Percentiles rank a stretch among this genome's conserved stretches.
These are phyloP conservation scores for Cryphonectria radicalis DNA, from an alignment of 2,329 filamentous ascomycete species.

Conservation along the genomic window DNA sequence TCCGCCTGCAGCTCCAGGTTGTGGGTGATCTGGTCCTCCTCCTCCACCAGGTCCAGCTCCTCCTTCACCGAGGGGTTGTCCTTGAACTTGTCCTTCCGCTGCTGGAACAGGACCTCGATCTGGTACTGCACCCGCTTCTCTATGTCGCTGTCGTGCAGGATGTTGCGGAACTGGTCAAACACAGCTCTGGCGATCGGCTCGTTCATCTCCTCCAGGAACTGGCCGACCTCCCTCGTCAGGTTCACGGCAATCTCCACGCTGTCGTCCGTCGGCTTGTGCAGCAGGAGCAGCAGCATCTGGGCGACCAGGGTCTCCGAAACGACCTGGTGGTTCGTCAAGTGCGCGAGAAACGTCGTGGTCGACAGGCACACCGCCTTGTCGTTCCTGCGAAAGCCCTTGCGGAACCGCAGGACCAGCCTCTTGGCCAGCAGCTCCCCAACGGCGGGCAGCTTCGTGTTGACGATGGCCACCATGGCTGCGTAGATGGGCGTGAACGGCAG, in stretches of 20 bases:
- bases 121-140: constrained; percentile 99
- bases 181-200: constrained; percentile 83
- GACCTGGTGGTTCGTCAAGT: constrained; percentile 95
- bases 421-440: constrained; percentile 90
- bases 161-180: constrained; percentile 94
- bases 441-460: constrained; percentile 95
- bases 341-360: constrained; percentile 91
- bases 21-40: constrained; percentile 98
- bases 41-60: constrained; percentile 92
- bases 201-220: constrained; percentile 96
- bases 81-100: constrained; percentile 95
- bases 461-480: constrained; percentile 91
- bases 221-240: constrained; percentile 88
- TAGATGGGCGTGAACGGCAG: constrained; percentile 96
- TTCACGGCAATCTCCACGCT: constrained; percentile 97
- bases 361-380: constrained; percentile 96
- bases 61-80: constrained; percentile 90
- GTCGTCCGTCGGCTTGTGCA: constrained; percentile 96
- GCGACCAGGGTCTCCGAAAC: constrained; percentile 91
- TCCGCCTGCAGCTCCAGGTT: constrained; percentile 80
- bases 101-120: constrained; percentile 97
- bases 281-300: constrained; percentile 86
- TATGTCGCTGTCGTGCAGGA: constrained; percentile 94
- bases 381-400: constrained; percentile 93
- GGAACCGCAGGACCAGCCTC: constrained; percentile 86